Percentiles rank a stretch among this genome's conserved stretches.
phyloP scores from a whole-genome alignment of 352 stramenopile genomes.

The Heterotrichella gracilis region DNA sequence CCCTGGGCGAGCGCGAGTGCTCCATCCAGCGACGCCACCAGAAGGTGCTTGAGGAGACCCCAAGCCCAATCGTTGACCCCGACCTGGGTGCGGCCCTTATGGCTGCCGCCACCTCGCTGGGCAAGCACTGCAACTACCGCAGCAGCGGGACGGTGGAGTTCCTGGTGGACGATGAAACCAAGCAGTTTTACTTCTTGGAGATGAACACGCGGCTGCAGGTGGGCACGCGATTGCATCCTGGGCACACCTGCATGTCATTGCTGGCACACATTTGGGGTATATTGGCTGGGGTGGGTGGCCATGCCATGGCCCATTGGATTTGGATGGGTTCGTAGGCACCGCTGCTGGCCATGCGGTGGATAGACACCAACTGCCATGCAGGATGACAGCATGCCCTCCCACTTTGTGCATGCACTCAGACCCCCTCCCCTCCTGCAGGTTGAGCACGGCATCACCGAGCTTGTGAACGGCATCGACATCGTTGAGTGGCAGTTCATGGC shows the following conservation, averaged over 20 bases:
- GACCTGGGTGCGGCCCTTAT: constrained; percentile 50
- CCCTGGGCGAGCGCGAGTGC: constrained; percentile 80
- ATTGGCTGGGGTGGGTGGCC: too few relatives aligned
- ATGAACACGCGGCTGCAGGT: constrained; percentile 72
- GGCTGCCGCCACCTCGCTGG: constrained; percentile 42
- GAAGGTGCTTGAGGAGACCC: constrained; percentile 67
- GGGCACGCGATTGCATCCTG: too few relatives aligned
- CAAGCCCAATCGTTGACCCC: constrained; percentile 40
- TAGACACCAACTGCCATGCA: too few relatives aligned
- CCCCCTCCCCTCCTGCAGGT: constrained; percentile 25
- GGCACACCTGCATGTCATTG: too few relatives aligned
- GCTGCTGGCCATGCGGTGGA: too few relatives aligned
- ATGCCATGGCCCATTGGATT: too few relatives aligned
- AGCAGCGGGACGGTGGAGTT: constrained; percentile 65
- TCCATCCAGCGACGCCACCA: constrained; percentile 83
- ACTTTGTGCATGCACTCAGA: too few relatives aligned
- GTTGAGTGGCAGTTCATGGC: constrained; percentile 70
- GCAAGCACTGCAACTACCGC: too few relatives aligned
- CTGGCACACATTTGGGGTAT: too few relatives aligned
- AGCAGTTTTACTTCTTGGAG: constrained; percentile 62
- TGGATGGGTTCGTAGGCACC: too few relatives aligned
- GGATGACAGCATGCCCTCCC: too few relatives aligned
- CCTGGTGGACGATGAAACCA: constrained; percentile 39
- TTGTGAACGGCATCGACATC: constrained; percentile 34
- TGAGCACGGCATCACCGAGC: constrained; percentile 53